A percentile compares a stretch with the other conserved stretches of the same genome.
phyloP scores from a whole-genome alignment of 1,284 basidiomycete species.

The Fistulinella cinereoalba region DNA sequence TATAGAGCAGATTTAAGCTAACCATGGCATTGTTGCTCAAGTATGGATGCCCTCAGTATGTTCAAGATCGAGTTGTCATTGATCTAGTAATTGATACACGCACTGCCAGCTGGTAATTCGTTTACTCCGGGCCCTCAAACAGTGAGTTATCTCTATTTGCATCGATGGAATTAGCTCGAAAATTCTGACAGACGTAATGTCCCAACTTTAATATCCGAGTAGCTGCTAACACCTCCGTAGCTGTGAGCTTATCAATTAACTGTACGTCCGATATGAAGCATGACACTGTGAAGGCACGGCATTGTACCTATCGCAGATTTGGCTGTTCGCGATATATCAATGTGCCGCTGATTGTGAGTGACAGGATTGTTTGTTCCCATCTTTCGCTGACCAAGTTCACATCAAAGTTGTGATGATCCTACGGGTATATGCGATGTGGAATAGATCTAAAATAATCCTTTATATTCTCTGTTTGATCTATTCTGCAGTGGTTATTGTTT shows the following conservation, averaged over 20 bases:
- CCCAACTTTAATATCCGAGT: no score
- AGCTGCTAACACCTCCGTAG: neutral
- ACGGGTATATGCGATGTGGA: neutral
- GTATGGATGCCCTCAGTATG: neutral
- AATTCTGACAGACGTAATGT: neutral
- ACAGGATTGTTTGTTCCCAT: neutral
- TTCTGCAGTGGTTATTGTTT: neutral
- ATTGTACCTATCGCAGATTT: neutral
- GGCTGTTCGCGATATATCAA: neutral
- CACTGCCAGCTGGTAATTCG: neutral
- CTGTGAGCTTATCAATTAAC: neutral
- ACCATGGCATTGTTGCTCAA: neutral
- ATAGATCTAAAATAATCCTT: neutral
- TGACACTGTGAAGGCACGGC: neutral
- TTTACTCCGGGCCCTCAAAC: neutral
- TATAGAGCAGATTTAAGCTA: neutral
- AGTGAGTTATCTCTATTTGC: neutral
- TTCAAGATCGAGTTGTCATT: no score
- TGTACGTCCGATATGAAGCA: neutral
- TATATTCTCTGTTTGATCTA: neutral
- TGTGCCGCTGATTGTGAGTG: neutral
- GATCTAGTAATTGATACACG: neutral
- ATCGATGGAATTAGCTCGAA: neutral
- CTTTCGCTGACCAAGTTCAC: neutral
- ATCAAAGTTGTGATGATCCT: neutral